A percentile compares a stretch with the other conserved stretches of the same genome.
Conservation (phyloP, 1,284 basidiomycete genomes). For the Fomitopsis palustris region DNA sequence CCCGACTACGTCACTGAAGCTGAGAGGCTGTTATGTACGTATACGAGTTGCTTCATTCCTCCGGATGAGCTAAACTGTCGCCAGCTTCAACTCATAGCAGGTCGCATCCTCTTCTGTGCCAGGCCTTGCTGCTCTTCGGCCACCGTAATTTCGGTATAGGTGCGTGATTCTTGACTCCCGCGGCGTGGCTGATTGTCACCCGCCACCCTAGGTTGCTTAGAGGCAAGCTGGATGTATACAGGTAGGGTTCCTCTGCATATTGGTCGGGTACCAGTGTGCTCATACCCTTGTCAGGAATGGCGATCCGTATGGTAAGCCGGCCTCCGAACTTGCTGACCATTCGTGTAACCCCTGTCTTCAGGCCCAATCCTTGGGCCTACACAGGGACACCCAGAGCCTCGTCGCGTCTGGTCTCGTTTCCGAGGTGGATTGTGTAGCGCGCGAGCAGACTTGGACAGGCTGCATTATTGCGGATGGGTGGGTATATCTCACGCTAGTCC, state of each 20-base stretch:
- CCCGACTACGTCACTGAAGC: conserved; percentile 5
- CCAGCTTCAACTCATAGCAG: background rate
- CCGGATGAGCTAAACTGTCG: background rate
- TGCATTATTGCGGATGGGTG: conserved; percentile 10
- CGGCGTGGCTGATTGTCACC: background rate
- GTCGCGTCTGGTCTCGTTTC: background rate
- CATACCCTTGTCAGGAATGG: background rate
- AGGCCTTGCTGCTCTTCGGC: conserved; percentile 7
- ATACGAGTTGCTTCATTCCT: background rate
- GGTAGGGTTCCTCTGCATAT: background rate
- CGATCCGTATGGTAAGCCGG: conserved; percentile 7
- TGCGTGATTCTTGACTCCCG: background rate
- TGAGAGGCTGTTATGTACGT: conserved; percentile 4
- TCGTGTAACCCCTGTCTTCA: background rate
- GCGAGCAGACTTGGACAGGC: conserved; percentile 7
- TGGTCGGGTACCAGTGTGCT: background rate
- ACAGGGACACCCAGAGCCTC: background rate
- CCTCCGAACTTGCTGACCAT: background rate
- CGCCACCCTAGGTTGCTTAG: conserved; percentile 1
- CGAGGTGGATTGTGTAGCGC: conserved; percentile 3
- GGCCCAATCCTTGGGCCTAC: conserved; percentile 8
- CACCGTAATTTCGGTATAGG: conserved; percentile 8
- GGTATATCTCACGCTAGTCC: background rate
- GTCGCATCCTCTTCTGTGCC: conserved; percentile 5
- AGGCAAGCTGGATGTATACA: conserved; percentile 7